Percentiles rank a stretch among this genome's conserved stretches.
Conservation (phyloP, 139 green algal species). For the Haematococcus sp. region DNA sequence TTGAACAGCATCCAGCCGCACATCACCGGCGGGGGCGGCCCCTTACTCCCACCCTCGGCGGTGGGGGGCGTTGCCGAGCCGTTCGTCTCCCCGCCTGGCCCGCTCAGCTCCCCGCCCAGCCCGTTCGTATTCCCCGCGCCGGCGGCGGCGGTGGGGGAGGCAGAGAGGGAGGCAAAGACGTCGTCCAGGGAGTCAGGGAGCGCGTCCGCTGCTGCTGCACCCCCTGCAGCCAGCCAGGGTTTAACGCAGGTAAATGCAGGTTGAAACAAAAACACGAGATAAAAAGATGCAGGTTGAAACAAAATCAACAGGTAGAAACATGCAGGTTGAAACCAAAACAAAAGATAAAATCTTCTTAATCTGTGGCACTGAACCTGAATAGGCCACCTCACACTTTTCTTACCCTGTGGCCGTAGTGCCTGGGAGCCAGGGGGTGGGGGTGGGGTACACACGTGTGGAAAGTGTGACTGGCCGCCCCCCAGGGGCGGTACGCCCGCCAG, state of each 20-base stretch:
- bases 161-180: not conserved
- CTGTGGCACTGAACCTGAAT: not conserved
- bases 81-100: not conserved
- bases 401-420: not conserved
- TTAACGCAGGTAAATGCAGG: too few species aligned
- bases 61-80: too few species aligned
- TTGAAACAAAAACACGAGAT: too few species aligned
- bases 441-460: not conserved
- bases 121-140: not conserved
- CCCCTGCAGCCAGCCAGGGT: not conserved
- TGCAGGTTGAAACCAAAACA: too few species aligned
- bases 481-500: not conserved
- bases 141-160: not conserved
- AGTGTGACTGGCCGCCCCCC: not conserved
- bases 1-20: slow-evolving; percentile 87
- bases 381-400: too few species aligned
- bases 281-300: too few species aligned
- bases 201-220: not conserved
- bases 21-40: too few species aligned
- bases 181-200: not conserved
- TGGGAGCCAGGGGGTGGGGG: not conserved
- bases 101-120: not conserved
- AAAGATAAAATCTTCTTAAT: too few species aligned
- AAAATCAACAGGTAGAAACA: too few species aligned
- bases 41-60: too few species aligned